Conservation (phyloP, 2,329 filamentous ascomycete species). For the Balansia obtecta region DNA sequence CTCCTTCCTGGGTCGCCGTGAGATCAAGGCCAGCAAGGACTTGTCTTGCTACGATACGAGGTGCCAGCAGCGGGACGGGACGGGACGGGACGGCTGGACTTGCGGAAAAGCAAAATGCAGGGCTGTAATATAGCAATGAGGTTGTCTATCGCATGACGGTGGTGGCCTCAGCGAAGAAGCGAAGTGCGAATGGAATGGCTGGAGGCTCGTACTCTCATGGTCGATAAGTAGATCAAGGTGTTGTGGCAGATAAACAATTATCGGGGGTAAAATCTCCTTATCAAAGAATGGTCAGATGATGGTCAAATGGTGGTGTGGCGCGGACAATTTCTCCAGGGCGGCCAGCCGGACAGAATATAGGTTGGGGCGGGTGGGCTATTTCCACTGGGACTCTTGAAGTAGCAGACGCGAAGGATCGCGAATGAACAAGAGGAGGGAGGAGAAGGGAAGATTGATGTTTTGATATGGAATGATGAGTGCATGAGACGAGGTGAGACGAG, state of each 20-base stretch:
- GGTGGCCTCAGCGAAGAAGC: constrained; percentile 3
- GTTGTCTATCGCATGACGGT: constrained; percentile 5
- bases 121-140: neutral
- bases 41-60: neutral
- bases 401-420: too few relatives aligned
- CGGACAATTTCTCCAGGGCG: neutral
- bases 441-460: neutral
- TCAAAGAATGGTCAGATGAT: neutral
- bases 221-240: neutral
- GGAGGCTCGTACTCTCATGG: constrained; percentile 3
- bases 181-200: constrained; percentile 1
- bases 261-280: neutral
- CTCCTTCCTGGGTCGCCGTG: too few relatives aligned
- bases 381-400: too few relatives aligned
- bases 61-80: neutral
- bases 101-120: neutral
- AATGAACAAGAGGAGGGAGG: too few relatives aligned
- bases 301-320: neutral
- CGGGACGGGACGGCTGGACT: neutral
- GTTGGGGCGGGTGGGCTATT: too few relatives aligned
- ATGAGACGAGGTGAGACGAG: too few relatives aligned
- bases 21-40: neutral
- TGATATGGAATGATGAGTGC: neutral
- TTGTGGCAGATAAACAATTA: neutral
- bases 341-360: neutral